Evolutionary conservation across 2,329 filamentous ascomycete genomes (phyloP).

Genomic region (Fusarium papillatum): DNA sequence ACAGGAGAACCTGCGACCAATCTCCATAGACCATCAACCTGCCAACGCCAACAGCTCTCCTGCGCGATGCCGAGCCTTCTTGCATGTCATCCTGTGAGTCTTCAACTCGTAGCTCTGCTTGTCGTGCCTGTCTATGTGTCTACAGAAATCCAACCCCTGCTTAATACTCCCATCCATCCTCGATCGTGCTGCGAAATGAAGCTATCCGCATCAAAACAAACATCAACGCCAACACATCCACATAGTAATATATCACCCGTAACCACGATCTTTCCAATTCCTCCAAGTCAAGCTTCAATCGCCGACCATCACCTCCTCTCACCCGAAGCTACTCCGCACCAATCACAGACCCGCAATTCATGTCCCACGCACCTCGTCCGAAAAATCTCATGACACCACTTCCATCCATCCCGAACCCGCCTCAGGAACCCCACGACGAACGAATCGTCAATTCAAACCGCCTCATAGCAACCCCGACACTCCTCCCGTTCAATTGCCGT

Average conservation of each 20-base stretch:
- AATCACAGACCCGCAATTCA: constrained; percentile 50
- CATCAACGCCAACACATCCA: background rate
- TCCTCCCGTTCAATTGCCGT: background rate
- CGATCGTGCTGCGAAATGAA: background rate
- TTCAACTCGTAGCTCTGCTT: background rate
- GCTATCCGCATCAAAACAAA: background rate
- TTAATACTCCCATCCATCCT: background rate
- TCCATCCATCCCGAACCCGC: constrained; percentile 41
- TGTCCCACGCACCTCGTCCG: constrained; percentile 28
- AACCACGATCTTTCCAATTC: background rate
- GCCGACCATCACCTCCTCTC: constrained; percentile 40
- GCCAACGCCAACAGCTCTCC: background rate
- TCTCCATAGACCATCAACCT: background rate
- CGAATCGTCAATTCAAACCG: constrained; percentile 9
- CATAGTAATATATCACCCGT: background rate
- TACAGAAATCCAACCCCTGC: background rate
- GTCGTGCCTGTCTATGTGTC: background rate
- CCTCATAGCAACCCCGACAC: background rate
- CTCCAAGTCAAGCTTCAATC: background rate
- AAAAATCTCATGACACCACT: constrained; percentile 56
- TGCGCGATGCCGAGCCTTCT: background rate
- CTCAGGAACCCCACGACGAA: constrained; percentile 18
- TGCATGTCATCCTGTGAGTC: background rate
- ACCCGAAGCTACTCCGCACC: constrained; percentile 53
- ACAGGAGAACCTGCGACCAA: background rate